phyloP scores from a whole-genome alignment of 345 rosid genomes.

The Bruguiera parviflora region DNA sequence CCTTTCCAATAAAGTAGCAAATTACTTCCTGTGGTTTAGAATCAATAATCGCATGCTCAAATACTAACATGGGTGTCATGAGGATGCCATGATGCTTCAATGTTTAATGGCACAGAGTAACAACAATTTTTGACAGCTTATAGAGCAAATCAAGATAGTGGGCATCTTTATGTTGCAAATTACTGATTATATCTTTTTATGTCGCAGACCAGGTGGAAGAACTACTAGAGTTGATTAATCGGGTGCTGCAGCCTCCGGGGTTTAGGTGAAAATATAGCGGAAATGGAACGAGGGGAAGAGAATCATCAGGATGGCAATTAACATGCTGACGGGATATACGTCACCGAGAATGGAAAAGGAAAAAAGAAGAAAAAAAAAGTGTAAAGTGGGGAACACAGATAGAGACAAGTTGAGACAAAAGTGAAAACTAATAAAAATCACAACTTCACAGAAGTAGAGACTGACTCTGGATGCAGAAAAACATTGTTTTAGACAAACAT shows the following conservation, averaged over 20 bases:
- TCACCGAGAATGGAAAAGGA: not conserved
- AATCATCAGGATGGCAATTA: not conserved
- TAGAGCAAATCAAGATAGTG: not conserved
- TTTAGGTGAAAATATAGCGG: conserved; percentile 1
- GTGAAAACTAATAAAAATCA: not conserved
- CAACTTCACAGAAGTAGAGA: not conserved
- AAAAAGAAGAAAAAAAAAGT: not conserved
- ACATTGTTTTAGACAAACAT: not conserved
- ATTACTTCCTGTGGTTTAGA: too few relatives aligned
- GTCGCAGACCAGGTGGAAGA: conserved; percentile 29
- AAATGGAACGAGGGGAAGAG: not conserved
- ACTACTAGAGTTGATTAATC: conserved; percentile 21
- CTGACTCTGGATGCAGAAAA: not conserved
- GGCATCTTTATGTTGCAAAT: not conserved
- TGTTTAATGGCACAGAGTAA: not conserved
- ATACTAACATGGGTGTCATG: not conserved
- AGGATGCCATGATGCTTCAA: not conserved
- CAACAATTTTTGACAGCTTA: not conserved
- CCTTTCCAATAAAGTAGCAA: too few relatives aligned
- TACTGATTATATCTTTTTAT: not conserved
- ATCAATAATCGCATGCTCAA: too few relatives aligned
- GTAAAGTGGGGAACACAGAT: not conserved
- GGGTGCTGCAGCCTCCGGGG: conserved; percentile 28
- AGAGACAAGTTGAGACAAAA: not conserved
- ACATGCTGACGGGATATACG: not conserved